Percentiles rank a stretch among this genome's conserved stretches.
phyloP scores from a whole-genome alignment of 177 flowering plant genomes.

The Tripterygium wilfordii region DNA sequence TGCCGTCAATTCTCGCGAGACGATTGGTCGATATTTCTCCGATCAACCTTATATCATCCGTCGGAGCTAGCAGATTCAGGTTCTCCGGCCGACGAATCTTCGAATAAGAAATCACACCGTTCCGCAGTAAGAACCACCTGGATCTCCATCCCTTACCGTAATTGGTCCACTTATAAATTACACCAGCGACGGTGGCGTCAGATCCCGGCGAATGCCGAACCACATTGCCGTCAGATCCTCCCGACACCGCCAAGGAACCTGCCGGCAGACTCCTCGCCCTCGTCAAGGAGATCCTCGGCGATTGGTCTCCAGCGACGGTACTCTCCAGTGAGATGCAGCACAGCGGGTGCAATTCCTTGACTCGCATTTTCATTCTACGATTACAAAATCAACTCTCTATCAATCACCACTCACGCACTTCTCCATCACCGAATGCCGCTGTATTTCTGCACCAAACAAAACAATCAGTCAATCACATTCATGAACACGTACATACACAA shows the following conservation, averaged over 20 bases:
- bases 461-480: too few species aligned
- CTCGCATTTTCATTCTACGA: constrained; percentile 58
- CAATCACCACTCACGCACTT: too few species aligned
- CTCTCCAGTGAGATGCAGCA: constrained; percentile 75
- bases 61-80: constrained; percentile 14
- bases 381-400: too few species aligned
- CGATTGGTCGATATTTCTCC: constrained; percentile 44
- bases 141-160: constrained; percentile 95
- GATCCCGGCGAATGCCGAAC: constrained; percentile 30
- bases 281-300: constrained; percentile 22
- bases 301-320: constrained; percentile 36
- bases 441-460: background rate
- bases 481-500: too few species aligned
- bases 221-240: constrained; percentile 48
- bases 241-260: constrained; percentile 1
- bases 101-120: constrained; percentile 76
- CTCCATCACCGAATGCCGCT: too few species aligned
- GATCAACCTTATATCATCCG: constrained; percentile 55
- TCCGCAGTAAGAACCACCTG: constrained; percentile 66
- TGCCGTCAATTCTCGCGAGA: constrained; percentile 29
- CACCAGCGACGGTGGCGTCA: constrained; percentile 60
- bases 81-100: constrained; percentile 54
- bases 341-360: constrained; percentile 75
- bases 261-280: constrained; percentile 22
- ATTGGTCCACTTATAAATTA: constrained; percentile 92